Conservation (phyloP, 352 stramenopile species). For the Elongisporangium anandrum region DNA sequence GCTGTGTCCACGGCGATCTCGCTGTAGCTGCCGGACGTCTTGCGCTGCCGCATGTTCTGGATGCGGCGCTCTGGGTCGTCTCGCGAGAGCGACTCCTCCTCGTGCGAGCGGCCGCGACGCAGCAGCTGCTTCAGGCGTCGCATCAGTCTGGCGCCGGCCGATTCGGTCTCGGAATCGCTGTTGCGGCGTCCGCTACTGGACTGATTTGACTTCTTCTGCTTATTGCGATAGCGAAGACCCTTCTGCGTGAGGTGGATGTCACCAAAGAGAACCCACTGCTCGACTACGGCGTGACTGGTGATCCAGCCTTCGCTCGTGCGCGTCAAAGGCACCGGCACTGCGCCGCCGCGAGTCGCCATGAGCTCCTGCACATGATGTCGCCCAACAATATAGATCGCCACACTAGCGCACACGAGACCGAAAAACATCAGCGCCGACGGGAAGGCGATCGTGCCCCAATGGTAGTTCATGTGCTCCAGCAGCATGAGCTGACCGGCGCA, state of each 20-base stretch:
- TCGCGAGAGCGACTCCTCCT: slow-evolving; percentile 22
- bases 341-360: slow-evolving; percentile 74
- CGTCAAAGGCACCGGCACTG: slow-evolving; percentile 73
- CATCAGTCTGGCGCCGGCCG: slow-evolving; percentile 31
- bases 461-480: slow-evolving; percentile 65
- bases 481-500: slow-evolving; percentile 74
- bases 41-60: slow-evolving; percentile 56
- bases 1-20: slow-evolving; percentile 65
- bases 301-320: slow-evolving; percentile 77
- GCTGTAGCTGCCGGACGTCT: slow-evolving; percentile 79
- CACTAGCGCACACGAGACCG: slow-evolving; percentile 63
- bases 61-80: slow-evolving; percentile 70
- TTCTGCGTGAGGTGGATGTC: slow-evolving; percentile 65
- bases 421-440: slow-evolving; percentile 75
- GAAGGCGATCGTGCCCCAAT: slow-evolving; percentile 71
- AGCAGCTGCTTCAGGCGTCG: slow-evolving; percentile 42
- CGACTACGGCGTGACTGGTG: slow-evolving; percentile 69
- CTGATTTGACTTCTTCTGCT: slow-evolving; percentile 14
- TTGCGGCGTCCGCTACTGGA: slow-evolving; percentile 24
- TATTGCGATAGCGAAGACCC: slow-evolving; percentile 55
- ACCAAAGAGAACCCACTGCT: slow-evolving; percentile 83
- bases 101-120: slow-evolving; percentile 7
- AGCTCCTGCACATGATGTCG: slow-evolving; percentile 76
- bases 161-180: slow-evolving; percentile 39
- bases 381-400: slow-evolving; percentile 79